Evolutionary conservation across 345 rosid species (phyloP).

Genomic region (Leavenworthia alabamica): DNA sequence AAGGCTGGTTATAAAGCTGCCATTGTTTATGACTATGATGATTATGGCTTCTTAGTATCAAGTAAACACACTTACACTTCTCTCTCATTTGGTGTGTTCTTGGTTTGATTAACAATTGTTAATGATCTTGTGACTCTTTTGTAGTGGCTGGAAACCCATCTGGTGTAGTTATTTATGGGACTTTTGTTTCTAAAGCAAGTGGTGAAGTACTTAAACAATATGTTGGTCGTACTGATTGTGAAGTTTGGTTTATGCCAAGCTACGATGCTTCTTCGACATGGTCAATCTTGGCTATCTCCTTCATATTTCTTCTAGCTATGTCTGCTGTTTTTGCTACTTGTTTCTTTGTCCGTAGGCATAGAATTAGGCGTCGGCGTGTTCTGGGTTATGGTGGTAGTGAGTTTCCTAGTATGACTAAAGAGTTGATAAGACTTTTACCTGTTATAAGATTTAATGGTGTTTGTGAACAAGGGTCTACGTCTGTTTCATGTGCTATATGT

Average conservation of each 20-base stretch:
- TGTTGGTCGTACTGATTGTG: slow-evolving; percentile 49
- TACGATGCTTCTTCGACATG: slow-evolving; percentile 82
- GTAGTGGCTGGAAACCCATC: slow-evolving; percentile 90
- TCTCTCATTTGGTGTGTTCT: no score
- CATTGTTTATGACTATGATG: slow-evolving; percentile 65
- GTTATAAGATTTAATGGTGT: slow-evolving; percentile 58
- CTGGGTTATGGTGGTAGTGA: slow-evolving; percentile 40
- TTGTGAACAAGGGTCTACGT: slow-evolving; percentile 76
- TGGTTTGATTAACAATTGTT: neutral
- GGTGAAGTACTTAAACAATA: slow-evolving; percentile 58
- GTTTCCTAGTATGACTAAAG: slow-evolving; percentile 70
- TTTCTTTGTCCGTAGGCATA: slow-evolving; percentile 91
- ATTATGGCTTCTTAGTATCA: slow-evolving; percentile 60
- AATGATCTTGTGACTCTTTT: slow-evolving; percentile 16
- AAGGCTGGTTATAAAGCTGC: slow-evolving; percentile 80
- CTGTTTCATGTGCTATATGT: slow-evolving; percentile 79
- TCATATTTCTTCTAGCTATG: slow-evolving; percentile 90
- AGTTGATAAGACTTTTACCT: slow-evolving; percentile 67
- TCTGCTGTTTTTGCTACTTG: slow-evolving; percentile 93
- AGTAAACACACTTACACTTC: slow-evolving; percentile 63
- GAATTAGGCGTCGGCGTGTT: slow-evolving; percentile 54
- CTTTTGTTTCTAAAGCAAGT: slow-evolving; percentile 67
- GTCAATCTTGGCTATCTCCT: slow-evolving; percentile 95
- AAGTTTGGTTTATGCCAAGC: slow-evolving; percentile 71
- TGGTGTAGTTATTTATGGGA: slow-evolving; percentile 70